Base-by-base conservation (phyloP, 164 flowering plant species). In the Warburgia ugandensis region DNA sequence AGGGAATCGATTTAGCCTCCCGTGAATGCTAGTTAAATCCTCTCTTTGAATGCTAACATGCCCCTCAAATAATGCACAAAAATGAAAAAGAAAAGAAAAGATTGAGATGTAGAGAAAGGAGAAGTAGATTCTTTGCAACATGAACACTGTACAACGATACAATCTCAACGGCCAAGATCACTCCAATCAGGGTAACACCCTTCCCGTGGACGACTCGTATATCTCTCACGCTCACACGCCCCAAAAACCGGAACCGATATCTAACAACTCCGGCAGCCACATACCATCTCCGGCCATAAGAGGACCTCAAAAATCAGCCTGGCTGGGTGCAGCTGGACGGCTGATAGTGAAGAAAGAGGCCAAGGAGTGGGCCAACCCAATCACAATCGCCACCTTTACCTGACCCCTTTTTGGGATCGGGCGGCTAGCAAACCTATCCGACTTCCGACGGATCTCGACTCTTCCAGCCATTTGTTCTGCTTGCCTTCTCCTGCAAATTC, bases 381-480 rank as follows among this genome's bases (percentile, higher is more conserved):
- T 23, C 1, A 35, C 42, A 21, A 50, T 50, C 38, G 54, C 30
- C 4, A 41, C 54, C 30, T 50, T 50, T 21, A 50, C 54, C 21
- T 50, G 54, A 50, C 54, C 54, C 41, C 54, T 33, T 29, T 22
- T 50, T 6, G 54, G 54, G 16, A 50, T 50, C 19, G 19, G 42
- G 29, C 54, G 13, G 12, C 54, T 20, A 5, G 54, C 14, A 0
- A 6, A 29, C 29, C 41, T 14, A 4, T 14, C 12, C 20, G 21
- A 12, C 40, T 33, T 37, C 16, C 16, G n/a, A 16, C 4, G 2
- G 17, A 37, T 37, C 41, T 37, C 8, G 17, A 16, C 17, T 37
- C 41, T 50, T 48, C 52, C 52, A n/a, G 38, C 25, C 38, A 48
- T 48, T 26, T 47, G n/a, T n/a, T n/a, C n/a, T n/a, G n/a, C n/a